Evolutionary conservation across 257 asterid genomes (phyloP), one percentile per base, ranked within the genome.

Genomic region (Haberlea rhodopensis): DNA sequence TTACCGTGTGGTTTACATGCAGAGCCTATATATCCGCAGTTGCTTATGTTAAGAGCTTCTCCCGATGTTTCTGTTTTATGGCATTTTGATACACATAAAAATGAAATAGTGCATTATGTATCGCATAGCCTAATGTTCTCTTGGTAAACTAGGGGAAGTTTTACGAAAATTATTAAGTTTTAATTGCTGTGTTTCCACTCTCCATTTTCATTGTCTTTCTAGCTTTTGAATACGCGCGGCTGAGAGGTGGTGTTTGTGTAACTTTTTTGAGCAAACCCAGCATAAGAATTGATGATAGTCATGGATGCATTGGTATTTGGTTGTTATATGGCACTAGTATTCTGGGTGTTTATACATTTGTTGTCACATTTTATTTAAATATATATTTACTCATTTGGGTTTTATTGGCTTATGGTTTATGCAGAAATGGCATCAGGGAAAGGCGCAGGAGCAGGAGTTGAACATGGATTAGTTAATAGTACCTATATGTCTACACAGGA

Each of bases 401-500:
- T 22, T 28, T 37, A 18, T 60, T 29, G 24, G 51, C 2, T 3
- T 46, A 2, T 63, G 29, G 40, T 23, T 68, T 63, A 16, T 79
- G 72, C 94, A 91, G 98, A 65, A 88, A 86, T 66, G 95, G 98
- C 64, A 58, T 80, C 46, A 83, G 82, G 76, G 95, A 88, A 4
- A 83, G 94, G 31, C 94, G 87, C 82, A 81, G 98, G 80, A 91
- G 97, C 96, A 82, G 98, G 81, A 88, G 95, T 80, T 82, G 84
- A 88, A 74, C 76, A 65, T 64, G 22, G 52, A 53, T 54, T 19
- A 52, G 8, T 61, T 52, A 49, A 24, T 37, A 68, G 69, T 67
- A 64, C 69, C 65, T 43, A 54, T 45, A 76, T 53, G 56, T 53
- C 55, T 48, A 53, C 60, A 76, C 69, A 37, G 83, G 71, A 71